Evolutionary conservation across 2,329 filamentous ascomycete genomes (phyloP).

Genomic region (Pseudogymnoascus sp.): DNA sequence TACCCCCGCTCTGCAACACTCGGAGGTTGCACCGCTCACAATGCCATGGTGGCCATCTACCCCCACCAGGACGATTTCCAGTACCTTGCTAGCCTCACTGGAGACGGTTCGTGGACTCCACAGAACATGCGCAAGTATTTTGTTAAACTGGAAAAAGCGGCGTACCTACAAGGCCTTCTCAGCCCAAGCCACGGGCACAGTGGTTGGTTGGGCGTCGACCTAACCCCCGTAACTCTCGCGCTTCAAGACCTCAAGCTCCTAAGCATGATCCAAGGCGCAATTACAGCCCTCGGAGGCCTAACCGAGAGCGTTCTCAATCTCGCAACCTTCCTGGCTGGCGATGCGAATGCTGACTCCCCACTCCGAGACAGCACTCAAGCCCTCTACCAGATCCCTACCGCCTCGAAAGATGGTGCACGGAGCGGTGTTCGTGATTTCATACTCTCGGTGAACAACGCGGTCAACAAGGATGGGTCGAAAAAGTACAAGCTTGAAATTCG

Average conservation of each 20-base stretch:
- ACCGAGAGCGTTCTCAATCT: conserved; percentile 11
- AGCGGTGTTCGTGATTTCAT: conserved; percentile 20
- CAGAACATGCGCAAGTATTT: conserved; percentile 20
- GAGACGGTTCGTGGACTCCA: conserved; percentile 20
- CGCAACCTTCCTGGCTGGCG: conserved; percentile 14
- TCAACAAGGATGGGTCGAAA: conserved; percentile 14
- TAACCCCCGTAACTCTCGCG: conserved; percentile 11
- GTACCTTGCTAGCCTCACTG: conserved; percentile 18
- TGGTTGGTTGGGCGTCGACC: conserved; percentile 24
- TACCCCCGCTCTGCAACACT: conserved; percentile 26
- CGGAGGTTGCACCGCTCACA: conserved; percentile 24
- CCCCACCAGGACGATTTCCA: conserved; percentile 20
- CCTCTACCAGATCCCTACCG: conserved; percentile 21
- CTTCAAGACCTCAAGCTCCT: conserved; percentile 12
- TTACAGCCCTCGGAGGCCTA: conserved; percentile 4
- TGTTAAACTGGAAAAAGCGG: conserved; percentile 12
- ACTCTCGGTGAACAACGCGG: conserved; percentile 18
- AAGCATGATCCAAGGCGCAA: conserved; percentile 15
- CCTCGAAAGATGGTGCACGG: conserved; percentile 16
- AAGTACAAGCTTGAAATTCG: conserved; percentile 19
- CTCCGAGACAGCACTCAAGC: conserved; percentile 18
- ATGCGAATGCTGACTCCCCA: conserved; percentile 20
- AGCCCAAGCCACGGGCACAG: conserved; percentile 19
- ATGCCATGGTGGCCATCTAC: conserved; percentile 19
- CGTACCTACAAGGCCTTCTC: conserved; percentile 11